Evolutionary conservation across 139 green algal genomes (phyloP).

Genomic region (Tetradesmus obliquus): DNA sequence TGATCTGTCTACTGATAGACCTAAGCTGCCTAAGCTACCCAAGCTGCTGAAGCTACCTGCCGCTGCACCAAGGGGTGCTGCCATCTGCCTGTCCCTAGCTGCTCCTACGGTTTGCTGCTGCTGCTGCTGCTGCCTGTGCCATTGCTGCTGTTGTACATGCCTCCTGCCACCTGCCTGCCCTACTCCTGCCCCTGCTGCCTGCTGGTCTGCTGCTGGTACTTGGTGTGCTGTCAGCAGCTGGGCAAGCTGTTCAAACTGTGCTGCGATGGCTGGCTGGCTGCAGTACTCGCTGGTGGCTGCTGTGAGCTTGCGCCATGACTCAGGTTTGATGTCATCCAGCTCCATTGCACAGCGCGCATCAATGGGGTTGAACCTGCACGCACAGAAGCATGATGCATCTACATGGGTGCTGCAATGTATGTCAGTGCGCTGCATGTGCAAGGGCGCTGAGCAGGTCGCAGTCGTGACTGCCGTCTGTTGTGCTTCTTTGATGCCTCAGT

Average conservation of each 20-base stretch:
- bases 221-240: slow-evolving; percentile 48
- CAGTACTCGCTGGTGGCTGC: slow-evolving; percentile 84
- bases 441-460: too few species aligned
- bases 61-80: background rate
- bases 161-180: background rate
- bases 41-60: background rate
- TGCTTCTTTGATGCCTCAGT: too few species aligned
- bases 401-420: background rate
- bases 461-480: too few species aligned
- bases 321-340: slow-evolving; percentile 84
- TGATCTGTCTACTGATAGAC: background rate
- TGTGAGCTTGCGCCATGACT: slow-evolving; percentile 69
- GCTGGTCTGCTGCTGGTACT: background rate
- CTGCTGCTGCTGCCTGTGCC: background rate
- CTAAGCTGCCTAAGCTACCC: background rate
- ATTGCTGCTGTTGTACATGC: background rate
- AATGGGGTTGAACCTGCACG: slow-evolving; percentile 71
- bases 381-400: background rate
- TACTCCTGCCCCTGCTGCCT: background rate
- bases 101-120: background rate
- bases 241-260: slow-evolving; percentile 61
- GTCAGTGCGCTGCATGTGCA: background rate
- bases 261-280: slow-evolving; percentile 43
- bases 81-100: background rate
- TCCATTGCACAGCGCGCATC: slow-evolving; percentile 83